These are phyloP conservation scores for Lactarius psammicola DNA, from an alignment of 768 basidiomycete genomes.

Conservation along the genomic window DNA sequence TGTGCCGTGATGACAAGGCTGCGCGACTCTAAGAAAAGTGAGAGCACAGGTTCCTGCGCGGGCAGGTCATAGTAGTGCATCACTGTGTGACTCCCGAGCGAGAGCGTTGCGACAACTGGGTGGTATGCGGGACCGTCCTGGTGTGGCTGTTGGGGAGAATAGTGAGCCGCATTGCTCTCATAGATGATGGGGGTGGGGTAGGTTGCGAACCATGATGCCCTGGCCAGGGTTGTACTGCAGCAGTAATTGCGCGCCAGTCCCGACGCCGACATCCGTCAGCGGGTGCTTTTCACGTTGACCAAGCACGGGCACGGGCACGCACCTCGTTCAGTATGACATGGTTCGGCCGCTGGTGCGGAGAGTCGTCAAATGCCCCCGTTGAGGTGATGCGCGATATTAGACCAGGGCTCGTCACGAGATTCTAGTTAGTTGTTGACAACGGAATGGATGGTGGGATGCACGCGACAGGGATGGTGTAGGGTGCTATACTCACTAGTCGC, in stretches of 20 bases:
- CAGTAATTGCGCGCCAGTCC: not conserved
- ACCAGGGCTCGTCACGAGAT: constrained; percentile 59
- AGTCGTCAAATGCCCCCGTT: constrained; percentile 60
- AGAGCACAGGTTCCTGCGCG: constrained; percentile 61
- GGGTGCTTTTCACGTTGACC: not conserved
- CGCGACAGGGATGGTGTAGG: constrained; percentile 4
- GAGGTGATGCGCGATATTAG: constrained; percentile 65
- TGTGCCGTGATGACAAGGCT: constrained; percentile 77
- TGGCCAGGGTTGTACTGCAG: constrained; percentile 79
- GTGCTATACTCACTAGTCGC: constrained; percentile 52
- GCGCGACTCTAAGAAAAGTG: constrained; percentile 79
- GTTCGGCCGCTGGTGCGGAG: constrained; percentile 72
- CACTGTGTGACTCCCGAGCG: constrained; percentile 77
- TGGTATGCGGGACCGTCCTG: constrained; percentile 89
- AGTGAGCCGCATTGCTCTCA: constrained; percentile 13
- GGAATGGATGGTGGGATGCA: not conserved
- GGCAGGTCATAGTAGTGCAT: constrained; percentile 81
- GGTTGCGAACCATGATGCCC: constrained; percentile 77
- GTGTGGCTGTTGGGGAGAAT: constrained; percentile 65
- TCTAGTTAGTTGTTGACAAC: not conserved
- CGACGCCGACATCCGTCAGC: not conserved
- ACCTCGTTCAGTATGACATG: constrained; percentile 91
- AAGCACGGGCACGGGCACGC: constrained; percentile 24
- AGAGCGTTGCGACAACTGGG: constrained; percentile 88
- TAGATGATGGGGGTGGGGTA: constrained; percentile 15